A percentile compares a stretch with the other conserved stretches of the same genome.
Conservation (phyloP, 139 green algal genomes). For the Tetraselmis chui region DNA sequence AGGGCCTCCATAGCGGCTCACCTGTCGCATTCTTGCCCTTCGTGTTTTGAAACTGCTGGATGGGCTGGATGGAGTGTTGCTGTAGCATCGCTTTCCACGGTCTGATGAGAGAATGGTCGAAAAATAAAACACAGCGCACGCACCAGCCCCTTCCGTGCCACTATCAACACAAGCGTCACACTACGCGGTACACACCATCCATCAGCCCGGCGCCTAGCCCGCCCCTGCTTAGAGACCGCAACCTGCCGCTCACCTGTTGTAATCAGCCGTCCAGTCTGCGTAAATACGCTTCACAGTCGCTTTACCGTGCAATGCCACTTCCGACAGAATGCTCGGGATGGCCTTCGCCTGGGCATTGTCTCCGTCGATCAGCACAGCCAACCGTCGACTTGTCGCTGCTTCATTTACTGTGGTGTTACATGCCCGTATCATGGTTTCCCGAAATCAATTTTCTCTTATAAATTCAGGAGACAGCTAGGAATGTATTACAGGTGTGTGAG, state of each 20-base stretch:
- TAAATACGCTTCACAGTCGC: not conserved
- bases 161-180: not conserved
- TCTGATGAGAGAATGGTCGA: no score
- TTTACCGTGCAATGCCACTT: not conserved
- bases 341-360: not conserved
- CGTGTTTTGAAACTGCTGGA: not conserved
- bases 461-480: no score
- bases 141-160: no score
- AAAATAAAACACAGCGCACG: no score
- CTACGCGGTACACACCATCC: not conserved
- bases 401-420: no score
- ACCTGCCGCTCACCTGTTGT: not conserved
- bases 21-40: not conserved
- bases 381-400: no score
- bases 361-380: not conserved
- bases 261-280: not conserved
- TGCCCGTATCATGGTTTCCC: no score
- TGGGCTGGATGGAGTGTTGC: not conserved
- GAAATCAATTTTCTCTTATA: no score
- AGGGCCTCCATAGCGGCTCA: not conserved
- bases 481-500: no score
- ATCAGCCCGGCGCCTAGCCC: no score
- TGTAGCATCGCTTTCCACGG: not conserved
- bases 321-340: not conserved
- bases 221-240: not conserved